Conservation (phyloP, 2,329 filamentous ascomycete species). For the Nemania serpens region DNA sequence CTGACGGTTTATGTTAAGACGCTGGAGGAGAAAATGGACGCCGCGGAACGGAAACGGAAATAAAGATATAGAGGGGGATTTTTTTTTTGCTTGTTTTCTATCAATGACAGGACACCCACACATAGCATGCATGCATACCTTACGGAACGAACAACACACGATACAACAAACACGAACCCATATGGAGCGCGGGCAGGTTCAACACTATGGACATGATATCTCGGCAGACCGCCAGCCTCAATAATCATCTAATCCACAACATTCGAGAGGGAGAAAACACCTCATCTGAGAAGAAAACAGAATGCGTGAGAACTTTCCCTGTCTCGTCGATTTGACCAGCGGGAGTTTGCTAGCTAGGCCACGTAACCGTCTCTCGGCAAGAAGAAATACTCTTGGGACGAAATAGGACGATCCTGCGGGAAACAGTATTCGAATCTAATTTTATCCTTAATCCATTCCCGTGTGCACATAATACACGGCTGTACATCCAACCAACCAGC, state of each 20-base stretch:
- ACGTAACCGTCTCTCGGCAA: too few species aligned
- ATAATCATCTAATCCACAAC: slow-evolving; percentile 19
- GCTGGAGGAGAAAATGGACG: slow-evolving; percentile 79
- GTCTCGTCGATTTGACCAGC: slow-evolving; percentile 15
- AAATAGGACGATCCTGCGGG: slow-evolving; percentile 1
- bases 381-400: neutral
- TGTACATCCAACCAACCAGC: too few species aligned
- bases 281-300: neutral
- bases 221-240: neutral
- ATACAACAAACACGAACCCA: neutral
- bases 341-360: slow-evolving; percentile 15
- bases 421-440: slow-evolving; percentile 19
- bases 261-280: neutral
- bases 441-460: neutral
- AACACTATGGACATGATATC: slow-evolving; percentile 1
- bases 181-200: slow-evolving; percentile 6
- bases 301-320: slow-evolving; percentile 2
- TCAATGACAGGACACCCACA: slow-evolving; percentile 8
- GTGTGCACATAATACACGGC: too few species aligned
- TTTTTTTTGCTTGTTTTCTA: slow-evolving; percentile 3
- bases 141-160: too few species aligned
- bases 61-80: slow-evolving; percentile 48
- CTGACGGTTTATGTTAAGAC: slow-evolving; percentile 82
- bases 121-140: neutral
- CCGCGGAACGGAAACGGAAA: slow-evolving; percentile 69